Conservation (phyloP, 805 yeast species). For the Metschnikowia santaceciliae region DNA sequence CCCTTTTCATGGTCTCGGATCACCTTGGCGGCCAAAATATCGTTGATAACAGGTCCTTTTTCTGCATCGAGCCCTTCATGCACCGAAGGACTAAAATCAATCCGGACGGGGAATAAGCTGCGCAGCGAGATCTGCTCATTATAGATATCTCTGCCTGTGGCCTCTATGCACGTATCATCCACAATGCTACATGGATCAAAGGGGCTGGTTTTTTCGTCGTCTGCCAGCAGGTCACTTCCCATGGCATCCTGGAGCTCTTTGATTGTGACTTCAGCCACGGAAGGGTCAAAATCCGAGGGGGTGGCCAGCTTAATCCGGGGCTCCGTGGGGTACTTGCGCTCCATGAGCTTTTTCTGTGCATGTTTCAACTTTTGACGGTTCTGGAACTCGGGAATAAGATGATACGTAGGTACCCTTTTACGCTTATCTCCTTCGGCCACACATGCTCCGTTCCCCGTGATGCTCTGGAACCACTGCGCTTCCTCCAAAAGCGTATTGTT, state of each 20-base stretch:
- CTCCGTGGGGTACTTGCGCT: constrained; percentile 8
- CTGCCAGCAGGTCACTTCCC: constrained; percentile 21
- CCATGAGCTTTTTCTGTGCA: constrained; percentile 16
- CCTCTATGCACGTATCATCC: constrained; percentile 27
- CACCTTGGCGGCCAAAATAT: constrained; percentile 29
- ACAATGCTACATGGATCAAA: constrained; percentile 37
- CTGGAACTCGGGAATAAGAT: constrained; percentile 25
- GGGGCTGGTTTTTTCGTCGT: constrained; percentile 32
- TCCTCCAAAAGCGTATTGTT: constrained; percentile 19
- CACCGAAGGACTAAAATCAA: constrained; percentile 12
- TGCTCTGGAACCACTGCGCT: constrained; percentile 36
- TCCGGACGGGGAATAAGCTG: constrained; percentile 9
- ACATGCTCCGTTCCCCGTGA: constrained; percentile 33
- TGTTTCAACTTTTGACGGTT: constrained; percentile 12
- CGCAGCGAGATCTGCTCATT: constrained; percentile 24
- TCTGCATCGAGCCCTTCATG: constrained; percentile 19
- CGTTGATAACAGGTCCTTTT: constrained; percentile 22
- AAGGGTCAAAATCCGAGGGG: constrained; percentile 6
- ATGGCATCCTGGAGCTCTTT: constrained; percentile 15
- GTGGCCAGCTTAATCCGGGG: constrained; percentile 4
- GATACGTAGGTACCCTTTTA: constrained; percentile 25
- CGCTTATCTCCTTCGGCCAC: constrained; percentile 34
- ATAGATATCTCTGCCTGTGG: constrained; percentile 29
- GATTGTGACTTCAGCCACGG: constrained; percentile 8
- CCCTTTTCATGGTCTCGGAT: constrained; percentile 25